Percentiles rank a stretch among this genome's conserved stretches.
Conservation (phyloP, 352 stramenopile genomes). For the Phytophthora citrophthora region DNA sequence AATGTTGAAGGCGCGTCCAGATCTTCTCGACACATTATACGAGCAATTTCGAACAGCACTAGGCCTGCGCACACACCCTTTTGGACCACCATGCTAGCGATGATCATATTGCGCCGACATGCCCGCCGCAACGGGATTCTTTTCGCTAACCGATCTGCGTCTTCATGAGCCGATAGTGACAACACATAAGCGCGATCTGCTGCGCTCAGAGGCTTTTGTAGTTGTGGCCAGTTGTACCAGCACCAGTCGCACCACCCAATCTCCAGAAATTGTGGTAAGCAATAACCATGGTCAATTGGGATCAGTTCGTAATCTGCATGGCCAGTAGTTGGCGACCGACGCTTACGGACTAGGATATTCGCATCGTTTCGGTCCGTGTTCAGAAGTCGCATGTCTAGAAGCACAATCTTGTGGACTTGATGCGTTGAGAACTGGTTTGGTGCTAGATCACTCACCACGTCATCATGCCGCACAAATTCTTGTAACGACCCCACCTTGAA, state of each 20-base stretch:
- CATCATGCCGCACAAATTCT: conserved; percentile 95
- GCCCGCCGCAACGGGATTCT: conserved; percentile 77
- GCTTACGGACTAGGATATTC: conserved; percentile 96
- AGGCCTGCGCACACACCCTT: conserved; percentile 74
- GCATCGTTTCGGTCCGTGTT: conserved; percentile 98
- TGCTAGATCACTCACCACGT: conserved; percentile 94
- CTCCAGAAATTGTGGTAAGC: conserved; percentile 94
- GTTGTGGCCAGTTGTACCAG: conserved; percentile 98
- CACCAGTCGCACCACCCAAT: conserved; percentile 99
- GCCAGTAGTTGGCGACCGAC: conserved; percentile 50
- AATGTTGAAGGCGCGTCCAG: conserved; percentile 73
- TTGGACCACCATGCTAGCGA: conserved; percentile 79
- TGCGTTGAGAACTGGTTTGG: conserved; percentile 88
- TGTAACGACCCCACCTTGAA: conserved; percentile 98
- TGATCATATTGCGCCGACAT: conserved; percentile 84
- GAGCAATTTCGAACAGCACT: conserved; percentile 74
- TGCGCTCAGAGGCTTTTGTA: conserved; percentile 68
- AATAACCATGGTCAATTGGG: conserved; percentile 99
- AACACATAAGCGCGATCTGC: conserved; percentile 73
- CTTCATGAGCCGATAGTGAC: conserved; percentile 58
- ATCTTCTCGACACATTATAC: conserved; percentile 87
- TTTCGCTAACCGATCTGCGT: conserved; percentile 61
- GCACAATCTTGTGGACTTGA: conserved; percentile 98
- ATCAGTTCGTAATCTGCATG: conserved; percentile 93
- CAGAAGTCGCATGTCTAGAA: conserved; percentile 98